Base-by-base conservation (phyloP, 1,284 basidiomycete species). In the Fistulina hepatica region DNA sequence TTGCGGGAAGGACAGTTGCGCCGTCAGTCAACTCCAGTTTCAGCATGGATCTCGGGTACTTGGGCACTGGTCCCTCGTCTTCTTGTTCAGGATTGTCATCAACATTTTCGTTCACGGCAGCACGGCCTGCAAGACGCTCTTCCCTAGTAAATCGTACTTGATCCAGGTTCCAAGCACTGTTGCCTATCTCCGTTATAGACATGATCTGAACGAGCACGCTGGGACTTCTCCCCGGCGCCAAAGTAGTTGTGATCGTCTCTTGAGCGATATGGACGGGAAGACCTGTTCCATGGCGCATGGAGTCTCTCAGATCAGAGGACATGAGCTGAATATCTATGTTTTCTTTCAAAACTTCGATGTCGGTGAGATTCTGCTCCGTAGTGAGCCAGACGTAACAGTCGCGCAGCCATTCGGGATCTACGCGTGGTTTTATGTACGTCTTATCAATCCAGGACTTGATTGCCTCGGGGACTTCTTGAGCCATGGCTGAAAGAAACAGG, bases 151-250 rank as follows among this genome's bases (percentile, higher is more conserved):
- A 64, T 32, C 78, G 65, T 13, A 73, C 64, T 51, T 81, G 76
- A 46, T 77, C 62, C 22, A 83, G 59, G 36, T 59, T 69, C 50
- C 81, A 76, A 6, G 81, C 83, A 49, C 82, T 83, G 33, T 71
- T 60, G 0, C 75, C 80, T 22, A 86, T 75, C 39, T 88, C 83
- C 13, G 78, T 89, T 9, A 88, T 71, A 2, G 76, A 63, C 6
- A 69, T 61, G 15, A 93, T 67, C 45, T 89, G 74, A 8, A 84
- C 75, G 16, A 82, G 70, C 19, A 82, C 56, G 1, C 70, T 68
- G 21, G 52, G 48, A 11, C 67, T 50, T 33, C 61, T 52, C 3
- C 53, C 50, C 12, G 47, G 39, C 21, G 35, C 23, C 9, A 43
- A 41, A 11, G 33, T 40, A 8, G 55, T 58, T 33, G 65, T 62